A percentile compares a stretch with the other conserved stretches of the same genome.
phyloP scores from a whole-genome alignment of 2,329 filamentous ascomycete genomes.

The Venturia carpophila region DNA sequence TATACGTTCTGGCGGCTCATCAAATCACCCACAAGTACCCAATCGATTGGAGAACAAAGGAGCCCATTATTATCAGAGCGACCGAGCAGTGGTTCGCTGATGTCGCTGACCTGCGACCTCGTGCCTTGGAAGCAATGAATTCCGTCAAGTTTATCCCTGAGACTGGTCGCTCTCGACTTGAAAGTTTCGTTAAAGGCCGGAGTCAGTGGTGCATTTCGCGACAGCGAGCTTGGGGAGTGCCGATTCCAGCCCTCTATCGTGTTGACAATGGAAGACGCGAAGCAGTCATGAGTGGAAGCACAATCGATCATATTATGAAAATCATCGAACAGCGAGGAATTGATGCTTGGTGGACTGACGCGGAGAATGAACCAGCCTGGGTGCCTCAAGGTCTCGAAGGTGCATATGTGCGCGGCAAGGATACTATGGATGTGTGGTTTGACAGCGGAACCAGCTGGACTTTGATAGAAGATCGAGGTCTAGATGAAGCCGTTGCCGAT shows the following conservation, averaged over 20 bases:
- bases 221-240: slow-evolving; percentile 92
- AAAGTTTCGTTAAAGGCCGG: slow-evolving; percentile 78
- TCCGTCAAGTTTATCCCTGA: slow-evolving; percentile 72
- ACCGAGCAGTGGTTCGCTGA: slow-evolving; percentile 98
- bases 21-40: slow-evolving; percentile 85
- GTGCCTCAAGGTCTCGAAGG: slow-evolving; percentile 55
- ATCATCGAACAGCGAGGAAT: slow-evolving; percentile 69
- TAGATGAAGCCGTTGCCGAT: slow-evolving; percentile 53
- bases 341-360: slow-evolving; percentile 93
- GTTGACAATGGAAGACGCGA: slow-evolving; percentile 50
- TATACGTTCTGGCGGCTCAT: slow-evolving; percentile 57
- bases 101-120: slow-evolving; percentile 70
- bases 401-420: slow-evolving; percentile 65
- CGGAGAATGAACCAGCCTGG: slow-evolving; percentile 68
- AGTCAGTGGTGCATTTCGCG: slow-evolving; percentile 98
- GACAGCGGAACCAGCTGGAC: slow-evolving; percentile 96
- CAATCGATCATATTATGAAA: slow-evolving; percentile 75
- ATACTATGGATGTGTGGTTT: slow-evolving; percentile 99
- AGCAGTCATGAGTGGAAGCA: slow-evolving; percentile 70
- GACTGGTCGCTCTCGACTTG: slow-evolving; percentile 62
- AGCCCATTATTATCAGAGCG: slow-evolving; percentile 81
- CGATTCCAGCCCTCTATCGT: slow-evolving; percentile 84
- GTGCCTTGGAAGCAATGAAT: slow-evolving; percentile 61
- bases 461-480: slow-evolving; percentile 26
- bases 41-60: slow-evolving; percentile 95